Percentiles rank a stretch among this genome's conserved stretches.
Conservation (phyloP, 2,329 filamentous ascomycete genomes). For the Botrytis cinerea region DNA sequence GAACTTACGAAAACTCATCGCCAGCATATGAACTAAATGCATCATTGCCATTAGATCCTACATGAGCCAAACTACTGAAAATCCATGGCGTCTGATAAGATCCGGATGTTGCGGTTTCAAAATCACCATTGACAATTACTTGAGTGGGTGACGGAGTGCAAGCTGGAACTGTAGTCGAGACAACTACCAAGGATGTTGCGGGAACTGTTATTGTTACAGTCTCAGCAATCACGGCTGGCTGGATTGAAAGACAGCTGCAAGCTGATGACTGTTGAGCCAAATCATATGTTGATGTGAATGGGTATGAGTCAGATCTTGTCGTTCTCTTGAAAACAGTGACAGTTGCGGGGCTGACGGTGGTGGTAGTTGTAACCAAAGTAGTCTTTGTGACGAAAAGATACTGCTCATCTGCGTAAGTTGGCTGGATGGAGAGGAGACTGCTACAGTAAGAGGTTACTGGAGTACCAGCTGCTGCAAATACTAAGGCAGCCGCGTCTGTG, state of each 20-base stretch:
- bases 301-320: neutral
- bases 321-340: neutral
- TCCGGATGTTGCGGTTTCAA: conserved; percentile 2
- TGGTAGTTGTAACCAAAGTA: neutral
- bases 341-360: neutral
- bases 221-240: neutral
- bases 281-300: conserved; percentile 11
- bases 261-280: conserved; percentile 8
- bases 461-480: conserved; percentile 1
- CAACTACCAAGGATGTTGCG: neutral
- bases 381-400: neutral
- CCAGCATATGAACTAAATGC: neutral
- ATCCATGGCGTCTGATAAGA: neutral
- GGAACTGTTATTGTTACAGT: conserved; percentile 5
- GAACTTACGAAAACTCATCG: neutral
- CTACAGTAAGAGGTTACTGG: conserved; percentile 11
- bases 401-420: neutral
- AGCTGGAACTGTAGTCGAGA: neutral
- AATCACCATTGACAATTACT: neutral
- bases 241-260: conserved; percentile 7
- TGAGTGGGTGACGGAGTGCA: neutral
- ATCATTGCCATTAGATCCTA: neutral
- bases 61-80: neutral
- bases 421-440: conserved; percentile 8
- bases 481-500: neutral